A percentile compares a stretch with the other conserved stretches of the same genome.
Conservation (phyloP, 352 stramenopile genomes). For the Globisporangium okanoganense region DNA sequence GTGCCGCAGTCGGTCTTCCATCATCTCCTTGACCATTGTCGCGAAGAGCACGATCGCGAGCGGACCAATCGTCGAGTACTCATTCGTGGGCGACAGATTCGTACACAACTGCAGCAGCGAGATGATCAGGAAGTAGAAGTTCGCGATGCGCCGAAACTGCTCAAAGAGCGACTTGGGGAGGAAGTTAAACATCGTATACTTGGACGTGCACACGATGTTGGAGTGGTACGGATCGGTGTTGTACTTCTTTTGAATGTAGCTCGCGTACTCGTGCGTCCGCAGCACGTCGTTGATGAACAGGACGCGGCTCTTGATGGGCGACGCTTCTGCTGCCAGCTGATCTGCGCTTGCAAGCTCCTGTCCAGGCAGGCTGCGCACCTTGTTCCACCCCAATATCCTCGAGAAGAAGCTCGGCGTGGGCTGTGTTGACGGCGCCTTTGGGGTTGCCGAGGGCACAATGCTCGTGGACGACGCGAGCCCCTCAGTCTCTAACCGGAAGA, state of each 20-base stretch:
- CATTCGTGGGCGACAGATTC: constrained; percentile 80
- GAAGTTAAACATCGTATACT: constrained; percentile 95
- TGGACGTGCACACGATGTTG: constrained; percentile 84
- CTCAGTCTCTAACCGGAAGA: constrained; percentile 19
- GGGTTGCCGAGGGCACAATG: constrained; percentile 1
- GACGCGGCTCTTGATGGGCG: constrained; percentile 47
- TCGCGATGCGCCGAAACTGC: constrained; percentile 95
- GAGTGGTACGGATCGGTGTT: constrained; percentile 32
- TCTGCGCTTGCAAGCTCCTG: constrained; percentile 17
- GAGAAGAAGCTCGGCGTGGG: background rate
- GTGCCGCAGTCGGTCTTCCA: constrained; percentile 75
- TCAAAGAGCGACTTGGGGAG: constrained; percentile 93
- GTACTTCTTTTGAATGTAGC: constrained; percentile 46
- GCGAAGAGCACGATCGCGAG: constrained; percentile 75
- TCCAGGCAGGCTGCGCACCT: constrained; percentile 22
- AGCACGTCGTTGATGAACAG: constrained; percentile 69
- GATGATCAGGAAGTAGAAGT: constrained; percentile 97
- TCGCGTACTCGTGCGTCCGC: constrained; percentile 57
- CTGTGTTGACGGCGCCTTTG: background rate
- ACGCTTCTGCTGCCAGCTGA: constrained; percentile 6
- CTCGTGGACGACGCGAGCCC: constrained; percentile 8
- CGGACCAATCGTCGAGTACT: constrained; percentile 84
- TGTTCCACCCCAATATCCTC: constrained; percentile 26
- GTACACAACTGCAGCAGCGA: constrained; percentile 93
- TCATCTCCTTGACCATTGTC: constrained; percentile 83